A percentile compares a stretch with the other conserved stretches of the same genome.
Evolutionary conservation across 495 filamentous ascomycete species (phyloP).

Genomic region (Rhizodiscina lignyota): DNA sequence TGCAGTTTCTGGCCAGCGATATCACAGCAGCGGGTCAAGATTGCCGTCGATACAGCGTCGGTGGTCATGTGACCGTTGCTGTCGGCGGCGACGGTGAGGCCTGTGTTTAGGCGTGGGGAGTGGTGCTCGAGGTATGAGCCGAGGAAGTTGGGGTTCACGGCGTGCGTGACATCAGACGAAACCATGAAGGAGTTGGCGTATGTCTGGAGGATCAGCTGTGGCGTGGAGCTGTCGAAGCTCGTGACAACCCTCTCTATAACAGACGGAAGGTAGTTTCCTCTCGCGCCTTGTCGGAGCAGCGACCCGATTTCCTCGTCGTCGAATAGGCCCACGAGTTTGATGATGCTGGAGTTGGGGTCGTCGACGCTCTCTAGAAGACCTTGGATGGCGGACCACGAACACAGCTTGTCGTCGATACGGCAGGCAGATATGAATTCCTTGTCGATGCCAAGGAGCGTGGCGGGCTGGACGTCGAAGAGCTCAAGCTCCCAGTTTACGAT

Average conservation of each 20-base stretch:
- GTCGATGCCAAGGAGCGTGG: constrained; percentile 66
- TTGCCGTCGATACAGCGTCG: constrained; percentile 60
- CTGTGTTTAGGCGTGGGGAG: constrained; percentile 76
- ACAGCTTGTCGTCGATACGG: constrained; percentile 93
- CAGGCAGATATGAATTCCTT: constrained; percentile 92
- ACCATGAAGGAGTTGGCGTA: constrained; percentile 88
- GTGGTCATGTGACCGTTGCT: constrained; percentile 87
- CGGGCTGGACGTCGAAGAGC: constrained; percentile 81
- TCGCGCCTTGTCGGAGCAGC: constrained; percentile 74
- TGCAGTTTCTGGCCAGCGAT: constrained; percentile 52
- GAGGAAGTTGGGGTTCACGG: constrained; percentile 87
- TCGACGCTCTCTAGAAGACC: constrained; percentile 44
- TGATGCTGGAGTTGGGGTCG: constrained; percentile 20
- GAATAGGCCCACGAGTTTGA: constrained; percentile 81
- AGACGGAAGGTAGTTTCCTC: constrained; percentile 68
- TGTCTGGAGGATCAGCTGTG: constrained; percentile 57
- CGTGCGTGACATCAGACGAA: constrained; percentile 85
- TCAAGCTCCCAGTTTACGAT: constrained; percentile 98
- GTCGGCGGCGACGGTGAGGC: constrained; percentile 70
- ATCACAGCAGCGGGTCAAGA: constrained; percentile 59
- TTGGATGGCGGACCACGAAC: constrained; percentile 81
- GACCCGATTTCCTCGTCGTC: constrained; percentile 96
- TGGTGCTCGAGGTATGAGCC: constrained; percentile 68
- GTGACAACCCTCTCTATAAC: constrained; percentile 69
- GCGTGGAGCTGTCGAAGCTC: constrained; percentile 31